A percentile compares a stretch with the other conserved stretches of the same genome.
Evolutionary conservation across 257 asterid genomes (phyloP).

Genomic region (Solanum bulbocastanum): DNA sequence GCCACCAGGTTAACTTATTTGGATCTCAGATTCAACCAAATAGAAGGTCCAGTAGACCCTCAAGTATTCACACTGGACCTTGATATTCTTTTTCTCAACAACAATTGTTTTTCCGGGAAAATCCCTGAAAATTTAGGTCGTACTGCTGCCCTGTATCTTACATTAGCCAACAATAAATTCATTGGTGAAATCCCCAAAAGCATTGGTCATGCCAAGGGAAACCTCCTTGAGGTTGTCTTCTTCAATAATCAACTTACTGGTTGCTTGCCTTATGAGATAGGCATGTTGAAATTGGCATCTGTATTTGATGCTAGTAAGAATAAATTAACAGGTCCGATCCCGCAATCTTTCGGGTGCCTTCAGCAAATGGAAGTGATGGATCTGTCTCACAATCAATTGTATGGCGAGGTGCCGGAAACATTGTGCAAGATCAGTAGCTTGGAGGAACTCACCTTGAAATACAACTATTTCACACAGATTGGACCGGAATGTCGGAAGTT

Average conservation of each 20-base stretch:
- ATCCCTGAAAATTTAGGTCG: conserved; percentile 35
- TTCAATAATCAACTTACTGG: conserved; percentile 39
- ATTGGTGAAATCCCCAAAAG: conserved; percentile 38
- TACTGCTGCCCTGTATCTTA: conserved; percentile 29
- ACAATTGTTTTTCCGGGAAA: conserved; percentile 35
- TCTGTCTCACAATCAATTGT: conserved; percentile 26
- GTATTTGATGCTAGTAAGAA: conserved; percentile 47
- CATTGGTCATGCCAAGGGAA: conserved; percentile 29
- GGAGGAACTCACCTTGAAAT: conserved; percentile 14
- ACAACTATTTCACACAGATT: conserved; percentile 44
- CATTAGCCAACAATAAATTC: conserved; percentile 48
- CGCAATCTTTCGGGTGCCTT: conserved; percentile 52
- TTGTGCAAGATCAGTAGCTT: conserved; percentile 29
- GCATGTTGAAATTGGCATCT: conserved; percentile 17
- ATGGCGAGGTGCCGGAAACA: conserved; percentile 53
- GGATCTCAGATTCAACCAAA: conserved; percentile 44
- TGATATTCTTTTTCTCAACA: conserved; percentile 59
- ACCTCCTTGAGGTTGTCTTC: conserved; percentile 29
- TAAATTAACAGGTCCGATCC: conserved; percentile 52
- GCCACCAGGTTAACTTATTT: conserved; percentile 47
- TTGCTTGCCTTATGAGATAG: conserved; percentile 60
- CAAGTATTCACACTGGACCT: conserved; percentile 41
- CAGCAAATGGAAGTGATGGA: conserved; percentile 13
- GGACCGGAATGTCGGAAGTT: conserved; percentile 52
- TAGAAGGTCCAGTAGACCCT: conserved; percentile 29